A percentile compares a stretch with the other conserved stretches of the same genome.
Conservation (phyloP, 1,139 yeast genomes). For the Nematodospora anomalae region DNA sequence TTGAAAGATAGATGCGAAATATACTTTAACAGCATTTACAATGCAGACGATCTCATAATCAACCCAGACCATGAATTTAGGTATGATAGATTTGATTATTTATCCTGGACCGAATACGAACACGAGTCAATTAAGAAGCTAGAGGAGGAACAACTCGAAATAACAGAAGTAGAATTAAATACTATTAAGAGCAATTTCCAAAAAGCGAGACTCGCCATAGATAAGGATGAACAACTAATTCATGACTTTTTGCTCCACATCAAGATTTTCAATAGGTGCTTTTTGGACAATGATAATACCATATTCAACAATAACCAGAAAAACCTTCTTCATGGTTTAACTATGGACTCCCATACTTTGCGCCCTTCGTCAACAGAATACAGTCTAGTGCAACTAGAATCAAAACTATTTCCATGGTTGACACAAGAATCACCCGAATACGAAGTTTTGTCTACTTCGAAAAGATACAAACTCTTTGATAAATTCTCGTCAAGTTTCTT, state of each 20-base stretch:
- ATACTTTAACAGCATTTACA: conserved; percentile 13
- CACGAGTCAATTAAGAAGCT: conserved; percentile 9
- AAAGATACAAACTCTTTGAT: conserved; percentile 6
- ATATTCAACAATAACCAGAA: conserved; percentile 3
- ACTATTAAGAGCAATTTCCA: conserved; percentile 8
- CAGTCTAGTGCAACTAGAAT: conserved; percentile 11
- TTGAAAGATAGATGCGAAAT: conserved; percentile 16
- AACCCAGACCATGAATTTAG: conserved; percentile 18
- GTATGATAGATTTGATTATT: conserved; percentile 16
- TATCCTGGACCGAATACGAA: conserved; percentile 17
- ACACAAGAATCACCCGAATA: conserved; percentile 24
- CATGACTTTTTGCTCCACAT: conserved; percentile 43
- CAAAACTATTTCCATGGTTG: conserved; percentile 28
- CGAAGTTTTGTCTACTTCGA: conserved; percentile 11
- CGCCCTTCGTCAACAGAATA: not conserved
- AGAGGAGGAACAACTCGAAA: conserved; percentile 10
- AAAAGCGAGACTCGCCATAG: conserved; percentile 12
- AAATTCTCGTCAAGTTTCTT: conserved; percentile 18
- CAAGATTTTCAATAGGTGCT: conserved; percentile 46
- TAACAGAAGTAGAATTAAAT: conserved; percentile 10
- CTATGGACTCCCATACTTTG: not conserved
- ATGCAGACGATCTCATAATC: conserved; percentile 6
- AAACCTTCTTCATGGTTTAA: conserved; percentile 1
- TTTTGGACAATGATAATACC: conserved; percentile 18
- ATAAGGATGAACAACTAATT: conserved; percentile 30